Evolutionary conservation across 1,139 yeast species (phyloP), one percentile per base, ranked within the genome.

Genomic region (Arxiozyma heterogenica): DNA sequence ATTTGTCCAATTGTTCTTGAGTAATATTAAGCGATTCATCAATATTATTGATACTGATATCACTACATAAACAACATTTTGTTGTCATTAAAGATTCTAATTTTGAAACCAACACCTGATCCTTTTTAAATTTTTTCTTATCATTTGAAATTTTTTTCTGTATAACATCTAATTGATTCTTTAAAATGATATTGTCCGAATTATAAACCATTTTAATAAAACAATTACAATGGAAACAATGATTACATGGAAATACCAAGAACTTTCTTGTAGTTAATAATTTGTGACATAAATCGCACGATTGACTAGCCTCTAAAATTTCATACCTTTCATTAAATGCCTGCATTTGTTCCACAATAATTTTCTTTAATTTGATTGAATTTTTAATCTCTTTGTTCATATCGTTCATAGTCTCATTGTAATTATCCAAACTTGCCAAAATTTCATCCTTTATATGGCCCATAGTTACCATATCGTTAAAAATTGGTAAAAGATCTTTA

Each of bases 181-280:
- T 83, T 57, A 84, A 76, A 50, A 81, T 77, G 64, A 84, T 85
- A 63, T 89, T 89, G 42, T 84, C 82, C 12, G 86, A 82, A 53
- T 77, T 75, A 53, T 84, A 67, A 45, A 85, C 78, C 43, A 73
- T 73, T 55, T 81, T 79, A 5, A 86, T 79, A 30, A 90, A 70
- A 70, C 98, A 94, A 64, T 90, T 96, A 54, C 84, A 84, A 67
- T 94, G 98, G 72, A 87, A 86, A 8, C 88, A 82, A 69, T 93
- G 98, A 57, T 81, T 86, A 65, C 98, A 93, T 0, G 97, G 96
- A 65, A 90, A 93, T 12, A 85, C 82, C 51, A 86, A 77, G 64
- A 90, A 91, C 62, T 84, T 84, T 55, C 91, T 80, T 4, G 83
- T 79, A 3, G 89, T 78, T 49, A 93, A 72, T 7, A 94, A 77